Evolutionary conservation across 495 filamentous ascomycete species (phyloP), one percentile per base, ranked within the genome.

Genomic region (Podospora anserina): DNA sequence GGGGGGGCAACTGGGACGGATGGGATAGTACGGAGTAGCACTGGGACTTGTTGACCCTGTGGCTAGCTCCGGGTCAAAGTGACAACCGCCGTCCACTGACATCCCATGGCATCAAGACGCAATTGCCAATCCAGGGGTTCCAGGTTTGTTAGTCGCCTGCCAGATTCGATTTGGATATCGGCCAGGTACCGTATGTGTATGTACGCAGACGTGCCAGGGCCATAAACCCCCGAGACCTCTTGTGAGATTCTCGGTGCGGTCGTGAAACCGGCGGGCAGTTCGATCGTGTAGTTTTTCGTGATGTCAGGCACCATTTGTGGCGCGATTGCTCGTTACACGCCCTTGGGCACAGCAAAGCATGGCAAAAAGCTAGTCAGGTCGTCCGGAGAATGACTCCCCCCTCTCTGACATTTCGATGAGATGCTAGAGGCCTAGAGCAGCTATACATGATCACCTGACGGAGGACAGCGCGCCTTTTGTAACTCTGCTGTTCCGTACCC

Each of bases 271-370:
- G 27, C 55, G 55, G 30, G 61, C 32, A 28, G 9, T 49, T 63
- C 28, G 61, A 63, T 63, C 61, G 61, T 63, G 6, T 63, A 18
- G 23, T 32, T 39, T 16, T 19, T 23, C 28, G 61, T 63, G 61
- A 63, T 63, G 61, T 63, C 61, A 63, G 61, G 61, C 61, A 63
- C 61, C 61, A 63, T 28, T 44, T 63, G 61, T 63, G 61, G 61
- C 61, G 61, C 30, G 60, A 23, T 63, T 63, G 32, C 39, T 19
- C 23, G 61, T 63, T 44, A 63, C 61, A 63, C 61, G 27, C 20
- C n/a, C 30, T 44, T 23, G 32, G 27, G 18, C 49, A 49, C n/a
- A 16, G 6, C 30, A 63, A 15, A 39, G 61, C 61, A 18, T 28
- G 61, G 30, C 28, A 63, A 49, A 32, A 13, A 63, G 61, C 61